A percentile compares a stretch with the other conserved stretches of the same genome.
Conservation (phyloP, 257 asterid species). For the Solanum lycopersicoides region DNA sequence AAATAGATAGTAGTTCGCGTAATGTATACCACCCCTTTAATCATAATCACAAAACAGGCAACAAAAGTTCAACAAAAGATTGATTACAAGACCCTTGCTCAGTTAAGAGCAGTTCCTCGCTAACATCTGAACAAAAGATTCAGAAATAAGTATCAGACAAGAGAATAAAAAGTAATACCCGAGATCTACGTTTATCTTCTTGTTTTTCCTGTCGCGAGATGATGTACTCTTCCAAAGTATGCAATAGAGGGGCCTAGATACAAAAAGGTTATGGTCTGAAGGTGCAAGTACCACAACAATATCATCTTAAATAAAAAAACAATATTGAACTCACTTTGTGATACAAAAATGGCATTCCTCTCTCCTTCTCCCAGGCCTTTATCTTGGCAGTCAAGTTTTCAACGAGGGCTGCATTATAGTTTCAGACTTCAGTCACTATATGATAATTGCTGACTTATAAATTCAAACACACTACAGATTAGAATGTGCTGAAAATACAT, state of each 20-base stretch:
- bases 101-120: not conserved
- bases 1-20: not conserved
- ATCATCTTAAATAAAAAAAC: not conserved
- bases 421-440: slow-evolving; percentile 2
- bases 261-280: not conserved
- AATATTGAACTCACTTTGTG: slow-evolving; percentile 29
- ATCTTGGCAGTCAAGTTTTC: slow-evolving; percentile 49
- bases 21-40: not conserved
- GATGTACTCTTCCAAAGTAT: slow-evolving; percentile 44
- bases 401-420: slow-evolving; percentile 47
- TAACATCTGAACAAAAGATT: not conserved
- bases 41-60: not conserved
- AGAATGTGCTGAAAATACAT: not conserved
- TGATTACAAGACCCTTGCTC: not conserved
- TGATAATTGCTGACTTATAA: not conserved
- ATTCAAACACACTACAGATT: not conserved
- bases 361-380: slow-evolving; percentile 69
- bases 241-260: slow-evolving; percentile 46
- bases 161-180: slow-evolving; percentile 28
- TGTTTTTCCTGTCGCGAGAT: slow-evolving; percentile 43
- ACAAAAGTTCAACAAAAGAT: not conserved
- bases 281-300: not conserved
- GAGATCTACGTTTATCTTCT: slow-evolving; percentile 61
- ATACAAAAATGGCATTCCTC: slow-evolving; percentile 54
- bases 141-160: not conserved